Base-by-base conservation (phyloP, 305 asterid species). In the Petunia hybrid region DNA sequence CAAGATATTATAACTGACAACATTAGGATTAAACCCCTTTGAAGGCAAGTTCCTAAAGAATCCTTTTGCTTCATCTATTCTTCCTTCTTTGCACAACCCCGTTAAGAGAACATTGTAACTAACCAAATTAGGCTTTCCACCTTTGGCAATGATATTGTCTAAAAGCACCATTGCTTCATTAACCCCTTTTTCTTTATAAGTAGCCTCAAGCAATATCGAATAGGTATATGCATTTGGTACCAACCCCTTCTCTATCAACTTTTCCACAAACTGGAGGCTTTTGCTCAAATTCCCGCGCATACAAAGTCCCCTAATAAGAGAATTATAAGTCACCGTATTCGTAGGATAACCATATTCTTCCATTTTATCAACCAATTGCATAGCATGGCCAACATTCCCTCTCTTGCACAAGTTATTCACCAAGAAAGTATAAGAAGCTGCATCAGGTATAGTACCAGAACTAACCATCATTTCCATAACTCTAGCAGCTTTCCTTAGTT, bases 331-430 rank as follows among this genome's bases (percentile, higher is more conserved):
- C 45, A 87, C 88, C 4, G 94, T 95, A 64, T 90, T 91, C 3
- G 95, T 87, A 0, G 92, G 91, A 40, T 88, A 91, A 0, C 99
- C 98, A 64, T 35, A 85, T 83, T 91, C 96, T 89, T 95, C 98
- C 97, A 95, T 90, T 65, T 85, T 92, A 80, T 94, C 93, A 12
- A 95, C 91, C n/a, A 95, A 83, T 85, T 95, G 99, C 94, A 94
- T 85, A 0, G 99, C 99, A 65, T 95, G 97, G 4, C 99, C 99
- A 36, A 92, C 94, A 64, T 91, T 92, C 36, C 99, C 99, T 85
- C 91, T 89, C 87, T 86, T 87, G 51, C 97, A 90, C 83, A 95
- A 84, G 74, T 86, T 86, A 78, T 89, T 91, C 65, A 92, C 97
- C 91, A 91, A 80, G 88, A 82, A 92, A 73, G 96, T 92, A 63